phyloP scores from a whole-genome alignment of 1,284 basidiomycete species.

The Fomes fomentarius region DNA sequence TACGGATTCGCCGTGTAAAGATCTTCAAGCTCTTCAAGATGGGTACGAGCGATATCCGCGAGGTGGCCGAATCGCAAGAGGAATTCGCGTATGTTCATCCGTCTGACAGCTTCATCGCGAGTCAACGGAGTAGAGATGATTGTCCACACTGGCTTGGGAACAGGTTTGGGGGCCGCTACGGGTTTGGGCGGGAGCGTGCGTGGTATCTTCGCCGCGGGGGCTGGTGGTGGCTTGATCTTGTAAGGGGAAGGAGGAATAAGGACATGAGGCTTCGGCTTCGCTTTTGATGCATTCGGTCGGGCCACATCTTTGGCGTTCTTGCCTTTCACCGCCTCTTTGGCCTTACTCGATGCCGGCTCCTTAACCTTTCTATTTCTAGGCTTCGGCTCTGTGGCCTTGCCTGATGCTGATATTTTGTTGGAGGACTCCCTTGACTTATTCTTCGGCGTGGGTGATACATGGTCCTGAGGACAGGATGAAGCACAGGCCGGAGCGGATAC shows the following conservation, averaged over 20 bases:
- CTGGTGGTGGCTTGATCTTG: conserved; percentile 18
- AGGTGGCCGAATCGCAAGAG: conserved; percentile 60
- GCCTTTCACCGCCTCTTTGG: neutral
- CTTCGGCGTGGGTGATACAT: too few relatives aligned
- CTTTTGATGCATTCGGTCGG: neutral
- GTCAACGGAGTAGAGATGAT: conserved; percentile 47
- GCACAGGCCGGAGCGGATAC: neutral
- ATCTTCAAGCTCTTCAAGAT: conserved; percentile 68
- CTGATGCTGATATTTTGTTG: neutral
- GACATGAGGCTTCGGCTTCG: conserved; percentile 13
- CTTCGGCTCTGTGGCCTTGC: too few relatives aligned
- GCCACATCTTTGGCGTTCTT: neutral
- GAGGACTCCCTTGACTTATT: neutral
- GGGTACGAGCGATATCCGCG: conserved; percentile 54
- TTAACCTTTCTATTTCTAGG: neutral
- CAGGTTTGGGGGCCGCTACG: conserved; percentile 28
- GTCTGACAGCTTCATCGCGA: conserved; percentile 52
- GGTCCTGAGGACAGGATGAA: too few relatives aligned
- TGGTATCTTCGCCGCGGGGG: conserved; percentile 16
- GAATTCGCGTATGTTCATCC: conserved; percentile 76
- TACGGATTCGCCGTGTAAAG: conserved; percentile 42
- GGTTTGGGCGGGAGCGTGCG: conserved; percentile 29
- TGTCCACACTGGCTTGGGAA: conserved; percentile 49
- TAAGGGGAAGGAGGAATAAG: conserved; percentile 18
- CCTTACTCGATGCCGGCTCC: neutral